A percentile compares a stretch with the other conserved stretches of the same genome.
Evolutionary conservation across 371 early-diverging fungal genomes (phyloP).

Genomic region (Zychaea mexicana): DNA sequence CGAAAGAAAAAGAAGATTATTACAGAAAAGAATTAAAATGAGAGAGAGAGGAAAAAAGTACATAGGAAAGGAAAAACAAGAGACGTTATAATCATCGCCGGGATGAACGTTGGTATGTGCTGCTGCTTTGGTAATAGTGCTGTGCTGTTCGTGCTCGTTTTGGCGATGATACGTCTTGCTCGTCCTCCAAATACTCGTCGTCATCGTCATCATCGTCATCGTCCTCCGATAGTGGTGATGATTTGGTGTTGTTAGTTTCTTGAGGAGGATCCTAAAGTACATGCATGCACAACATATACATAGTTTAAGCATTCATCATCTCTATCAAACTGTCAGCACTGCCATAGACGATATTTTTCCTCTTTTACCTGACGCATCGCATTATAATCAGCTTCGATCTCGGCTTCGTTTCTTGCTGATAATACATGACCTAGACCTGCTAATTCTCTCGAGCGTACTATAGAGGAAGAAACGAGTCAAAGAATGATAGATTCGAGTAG

Average conservation of each 20-base stretch:
- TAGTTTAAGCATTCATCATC: too few species aligned
- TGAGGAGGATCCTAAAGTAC: neutral
- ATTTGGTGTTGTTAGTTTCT: neutral
- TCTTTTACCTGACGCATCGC: constrained; percentile 12
- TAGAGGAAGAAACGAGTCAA: neutral
- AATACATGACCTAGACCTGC: neutral
- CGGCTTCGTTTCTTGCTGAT: constrained; percentile 3
- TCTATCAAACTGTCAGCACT: too few species aligned
- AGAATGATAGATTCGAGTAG: neutral
- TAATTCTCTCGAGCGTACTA: constrained; percentile 7
- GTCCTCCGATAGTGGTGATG: neutral
- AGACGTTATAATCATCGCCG: constrained; percentile 5
- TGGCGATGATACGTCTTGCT: neutral
- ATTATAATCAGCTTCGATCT: constrained; percentile 14
- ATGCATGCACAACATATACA: neutral
- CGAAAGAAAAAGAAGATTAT: too few species aligned
- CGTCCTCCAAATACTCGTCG: neutral
- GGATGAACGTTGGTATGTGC: constrained; percentile 2
- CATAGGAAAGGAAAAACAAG: neutral
- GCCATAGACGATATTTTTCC: neutral
- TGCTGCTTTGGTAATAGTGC: neutral
- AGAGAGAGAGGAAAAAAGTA: neutral
- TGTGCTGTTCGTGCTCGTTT: neutral
- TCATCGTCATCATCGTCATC: neutral
- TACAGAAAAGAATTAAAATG: neutral